A percentile compares a stretch with the other conserved stretches of the same genome.
Evolutionary conservation across 139 green algal genomes (phyloP).

Genomic region (Tetradesmus obliquus): DNA sequence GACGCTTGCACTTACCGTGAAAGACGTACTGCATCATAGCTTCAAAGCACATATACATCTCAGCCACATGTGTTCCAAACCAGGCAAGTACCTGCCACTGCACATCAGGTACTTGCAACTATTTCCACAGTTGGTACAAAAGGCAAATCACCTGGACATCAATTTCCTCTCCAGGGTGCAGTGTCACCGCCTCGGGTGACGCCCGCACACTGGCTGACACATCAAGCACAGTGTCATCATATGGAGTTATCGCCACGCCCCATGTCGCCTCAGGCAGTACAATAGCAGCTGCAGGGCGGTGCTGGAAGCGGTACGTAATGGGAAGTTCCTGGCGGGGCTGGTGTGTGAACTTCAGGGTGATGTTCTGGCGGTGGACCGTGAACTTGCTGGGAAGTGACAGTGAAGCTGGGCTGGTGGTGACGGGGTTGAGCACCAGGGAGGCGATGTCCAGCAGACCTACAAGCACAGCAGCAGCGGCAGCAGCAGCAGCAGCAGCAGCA

Average conservation of each 20-base stretch:
- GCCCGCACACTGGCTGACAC: background rate
- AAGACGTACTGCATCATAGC: too few species aligned
- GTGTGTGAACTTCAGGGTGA: constrained; percentile 21
- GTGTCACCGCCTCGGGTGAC: constrained; percentile 10
- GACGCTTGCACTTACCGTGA: too few species aligned
- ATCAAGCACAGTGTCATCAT: constrained; percentile 3
- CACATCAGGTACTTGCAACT: too few species aligned
- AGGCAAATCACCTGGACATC: background rate
- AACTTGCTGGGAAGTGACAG: constrained; percentile 34
- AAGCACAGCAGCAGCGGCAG: background rate
- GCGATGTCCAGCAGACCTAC: constrained; percentile 8
- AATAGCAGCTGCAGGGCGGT: background rate
- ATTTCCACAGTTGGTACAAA: too few species aligned
- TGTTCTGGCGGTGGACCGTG: background rate
- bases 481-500: background rate
- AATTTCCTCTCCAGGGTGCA: background rate
- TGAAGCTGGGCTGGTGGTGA: background rate
- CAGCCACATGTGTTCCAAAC: too few species aligned
- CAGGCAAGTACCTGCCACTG: too few species aligned
- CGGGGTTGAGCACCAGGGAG: constrained; percentile 23
- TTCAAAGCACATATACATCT: too few species aligned
- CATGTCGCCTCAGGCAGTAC: background rate
- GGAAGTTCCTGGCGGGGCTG: background rate
- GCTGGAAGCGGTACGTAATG: background rate
- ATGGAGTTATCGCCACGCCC: background rate